Conservation (phyloP, 805 yeast genomes). For the Yarrowia porcina region DNA sequence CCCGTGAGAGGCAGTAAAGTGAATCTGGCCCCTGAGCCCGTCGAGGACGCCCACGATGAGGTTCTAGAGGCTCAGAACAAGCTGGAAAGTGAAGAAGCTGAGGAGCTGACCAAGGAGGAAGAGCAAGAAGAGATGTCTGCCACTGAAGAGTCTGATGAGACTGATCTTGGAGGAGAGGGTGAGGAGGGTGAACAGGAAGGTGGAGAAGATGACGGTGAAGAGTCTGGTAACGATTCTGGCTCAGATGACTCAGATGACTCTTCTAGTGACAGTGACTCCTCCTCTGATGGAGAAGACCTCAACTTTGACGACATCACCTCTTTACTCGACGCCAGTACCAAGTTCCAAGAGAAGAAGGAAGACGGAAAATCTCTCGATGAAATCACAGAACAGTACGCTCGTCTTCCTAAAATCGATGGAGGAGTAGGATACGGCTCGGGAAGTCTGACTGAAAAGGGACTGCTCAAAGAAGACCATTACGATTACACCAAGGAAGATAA, state of each 20-base stretch:
- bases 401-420: neutral
- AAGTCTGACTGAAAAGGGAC: neutral
- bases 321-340: neutral
- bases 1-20: neutral
- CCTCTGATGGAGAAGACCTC: neutral
- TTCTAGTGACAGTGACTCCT: too few relatives aligned
- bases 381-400: neutral
- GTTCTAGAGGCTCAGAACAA: neutral
- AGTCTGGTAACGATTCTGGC: neutral
- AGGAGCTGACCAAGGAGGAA: neutral
- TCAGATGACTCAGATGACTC: neutral
- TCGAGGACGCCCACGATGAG: neutral
- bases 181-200: neutral
- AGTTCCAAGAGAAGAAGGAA: neutral
- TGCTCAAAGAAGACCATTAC: constrained; percentile 4
- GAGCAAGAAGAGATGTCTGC: neutral
- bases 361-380: neutral
- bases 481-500: constrained; percentile 25
- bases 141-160: neutral
- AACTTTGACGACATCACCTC: neutral
- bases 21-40: neutral
- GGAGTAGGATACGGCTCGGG: neutral
- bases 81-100: neutral
- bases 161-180: neutral
- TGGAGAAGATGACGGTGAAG: neutral